These are phyloP conservation scores for Helenozyma rhizophorensis DNA, from an alignment of 805 yeast genomes.

Conservation along the genomic window DNA sequence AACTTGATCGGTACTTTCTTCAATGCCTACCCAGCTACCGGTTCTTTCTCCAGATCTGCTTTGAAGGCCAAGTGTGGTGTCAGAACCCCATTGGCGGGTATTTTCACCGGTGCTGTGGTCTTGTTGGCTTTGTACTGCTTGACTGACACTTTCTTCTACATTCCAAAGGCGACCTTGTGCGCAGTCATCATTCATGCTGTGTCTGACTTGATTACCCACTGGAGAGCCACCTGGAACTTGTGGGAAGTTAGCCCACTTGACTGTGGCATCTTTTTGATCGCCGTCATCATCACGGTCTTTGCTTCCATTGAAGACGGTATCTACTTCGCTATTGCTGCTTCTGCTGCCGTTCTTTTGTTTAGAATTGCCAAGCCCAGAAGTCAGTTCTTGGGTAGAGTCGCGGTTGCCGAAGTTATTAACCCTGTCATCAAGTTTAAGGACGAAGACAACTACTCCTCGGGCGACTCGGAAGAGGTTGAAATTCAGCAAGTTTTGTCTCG, in stretches of 20 bases:
- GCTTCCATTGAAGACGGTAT: conserved; percentile 83
- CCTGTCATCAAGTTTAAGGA: conserved; percentile 42
- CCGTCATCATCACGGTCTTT: conserved; percentile 72
- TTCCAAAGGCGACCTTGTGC: conserved; percentile 82
- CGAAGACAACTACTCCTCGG: conserved; percentile 16
- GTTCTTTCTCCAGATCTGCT: conserved; percentile 93
- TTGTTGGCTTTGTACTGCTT: conserved; percentile 79
- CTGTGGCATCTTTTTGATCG: conserved; percentile 64
- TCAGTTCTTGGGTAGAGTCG: conserved; percentile 73
- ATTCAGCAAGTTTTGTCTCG: conserved; percentile 40
- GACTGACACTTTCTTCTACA: conserved; percentile 79
- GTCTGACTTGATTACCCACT: conserved; percentile 73
- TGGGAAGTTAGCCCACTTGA: conserved; percentile 76
- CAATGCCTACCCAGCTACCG: conserved; percentile 93
- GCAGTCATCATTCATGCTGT: conserved; percentile 95
- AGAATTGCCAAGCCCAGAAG: conserved; percentile 80
- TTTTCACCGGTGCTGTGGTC: conserved; percentile 86
- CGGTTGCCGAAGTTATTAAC: conserved; percentile 65
- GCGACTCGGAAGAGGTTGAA: conserved; percentile 25
- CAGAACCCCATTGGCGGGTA: conserved; percentile 88
- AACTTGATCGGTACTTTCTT: conserved; percentile 89
- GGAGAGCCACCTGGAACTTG: conserved; percentile 59
- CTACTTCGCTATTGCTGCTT: conserved; percentile 85
- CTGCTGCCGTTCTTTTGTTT: conserved; percentile 68
- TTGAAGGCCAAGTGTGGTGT: conserved; percentile 94